These are phyloP conservation scores for Oxyria digyna DNA, from an alignment of 148 eudicot genomes.

Conservation along the genomic window DNA sequence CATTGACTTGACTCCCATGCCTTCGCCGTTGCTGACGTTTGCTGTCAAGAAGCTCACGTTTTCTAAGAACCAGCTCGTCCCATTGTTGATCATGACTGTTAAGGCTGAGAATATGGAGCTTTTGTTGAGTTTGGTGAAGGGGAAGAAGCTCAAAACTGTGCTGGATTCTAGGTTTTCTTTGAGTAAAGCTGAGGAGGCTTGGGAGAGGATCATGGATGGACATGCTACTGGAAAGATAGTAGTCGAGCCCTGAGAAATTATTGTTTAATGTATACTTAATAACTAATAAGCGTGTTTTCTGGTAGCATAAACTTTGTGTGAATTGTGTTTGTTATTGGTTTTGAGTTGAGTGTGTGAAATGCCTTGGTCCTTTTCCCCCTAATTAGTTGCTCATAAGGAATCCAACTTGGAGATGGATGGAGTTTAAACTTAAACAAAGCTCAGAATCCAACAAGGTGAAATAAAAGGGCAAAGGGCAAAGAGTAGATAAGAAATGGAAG, in stretches of 20 bases:
- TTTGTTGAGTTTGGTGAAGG: slow-evolving; percentile 37
- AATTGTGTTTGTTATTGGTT: background rate
- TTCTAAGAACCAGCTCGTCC: slow-evolving; percentile 38
- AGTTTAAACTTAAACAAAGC: background rate
- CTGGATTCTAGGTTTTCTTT: slow-evolving; percentile 30
- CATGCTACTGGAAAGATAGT: slow-evolving; percentile 58
- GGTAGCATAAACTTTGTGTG: background rate
- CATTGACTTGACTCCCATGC: slow-evolving; percentile 30
- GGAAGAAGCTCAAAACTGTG: slow-evolving; percentile 42
- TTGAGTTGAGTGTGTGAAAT: background rate
- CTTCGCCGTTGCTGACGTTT: slow-evolving; percentile 16
- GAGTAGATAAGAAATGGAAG: too few species aligned
- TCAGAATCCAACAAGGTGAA: background rate
- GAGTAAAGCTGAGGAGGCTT: slow-evolving; percentile 45
- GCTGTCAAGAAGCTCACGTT: slow-evolving; percentile 30
- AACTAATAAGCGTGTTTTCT: background rate
- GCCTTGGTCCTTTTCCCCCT: background rate
- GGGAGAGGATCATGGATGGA: slow-evolving; percentile 43
- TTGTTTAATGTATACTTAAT: background rate
- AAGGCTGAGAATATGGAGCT: slow-evolving; percentile 26
- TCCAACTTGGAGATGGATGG: background rate
- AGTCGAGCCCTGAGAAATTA: slow-evolving; percentile 21
- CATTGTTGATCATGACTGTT: slow-evolving; percentile 11
- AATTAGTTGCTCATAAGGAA: background rate
- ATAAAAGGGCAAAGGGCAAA: too few species aligned